Evolutionary conservation across 108 stramenopile genomes (phyloP).

Genomic region (Chaetoceros muelleri): DNA sequence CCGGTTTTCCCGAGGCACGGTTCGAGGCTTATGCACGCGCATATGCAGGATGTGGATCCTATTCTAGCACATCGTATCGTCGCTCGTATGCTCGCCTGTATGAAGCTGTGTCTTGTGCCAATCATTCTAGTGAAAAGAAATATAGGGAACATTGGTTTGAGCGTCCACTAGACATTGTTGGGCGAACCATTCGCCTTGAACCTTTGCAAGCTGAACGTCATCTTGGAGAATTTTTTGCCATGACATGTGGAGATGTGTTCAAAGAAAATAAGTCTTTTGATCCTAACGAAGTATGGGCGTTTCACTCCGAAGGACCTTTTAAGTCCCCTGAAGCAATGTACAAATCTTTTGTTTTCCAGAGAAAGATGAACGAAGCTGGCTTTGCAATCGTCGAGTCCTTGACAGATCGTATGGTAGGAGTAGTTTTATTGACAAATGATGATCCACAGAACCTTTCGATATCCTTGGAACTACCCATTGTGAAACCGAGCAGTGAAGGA

Average conservation of each 20-base stretch:
- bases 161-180: constrained; percentile 52
- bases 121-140: constrained; percentile 44
- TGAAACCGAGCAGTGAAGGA: constrained; percentile 41
- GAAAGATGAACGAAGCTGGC: constrained; percentile 36
- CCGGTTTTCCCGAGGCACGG: constrained; percentile 62
- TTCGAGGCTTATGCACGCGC: constrained; percentile 83
- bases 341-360: constrained; percentile 56
- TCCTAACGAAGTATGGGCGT: constrained; percentile 74
- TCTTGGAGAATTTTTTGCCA: constrained; percentile 35
- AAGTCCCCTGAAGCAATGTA: constrained; percentile 16
- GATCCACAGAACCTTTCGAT: constrained; percentile 62
- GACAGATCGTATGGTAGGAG: constrained; percentile 59
- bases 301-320: constrained; percentile 68
- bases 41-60: constrained; percentile 63
- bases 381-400: constrained; percentile 70
- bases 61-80: constrained; percentile 39
- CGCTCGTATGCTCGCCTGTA: constrained; percentile 68
- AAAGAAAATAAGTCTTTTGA: constrained; percentile 48
- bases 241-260: constrained; percentile 48
- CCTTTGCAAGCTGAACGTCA: constrained; percentile 44
- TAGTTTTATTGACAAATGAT: constrained; percentile 46
- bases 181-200: constrained; percentile 54
- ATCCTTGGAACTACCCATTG: constrained; percentile 60
- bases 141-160: constrained; percentile 27
- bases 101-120: constrained; percentile 47